These are phyloP conservation scores for Porodaedalea pini DNA, from an alignment of 1,284 basidiomycete species.

Conservation along the genomic window DNA sequence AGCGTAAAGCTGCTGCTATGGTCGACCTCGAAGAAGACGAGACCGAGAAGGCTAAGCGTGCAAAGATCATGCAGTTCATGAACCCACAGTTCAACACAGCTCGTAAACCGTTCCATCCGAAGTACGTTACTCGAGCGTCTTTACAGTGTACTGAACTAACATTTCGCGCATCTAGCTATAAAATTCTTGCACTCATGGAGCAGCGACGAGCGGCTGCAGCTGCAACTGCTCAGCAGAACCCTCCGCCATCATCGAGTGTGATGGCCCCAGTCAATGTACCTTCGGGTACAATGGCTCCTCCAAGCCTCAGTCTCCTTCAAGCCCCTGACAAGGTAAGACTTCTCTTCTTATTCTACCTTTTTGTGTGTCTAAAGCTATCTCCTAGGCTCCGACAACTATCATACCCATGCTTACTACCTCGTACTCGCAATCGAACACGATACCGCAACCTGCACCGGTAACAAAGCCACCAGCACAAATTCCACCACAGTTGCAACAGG, in stretches of 20 bases:
- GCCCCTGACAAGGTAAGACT: neutral
- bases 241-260: neutral
- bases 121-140: constrained; percentile 33
- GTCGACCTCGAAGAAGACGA: constrained; percentile 68
- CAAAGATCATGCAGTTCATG: constrained; percentile 76
- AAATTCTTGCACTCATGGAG: constrained; percentile 16
- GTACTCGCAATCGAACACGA: neutral
- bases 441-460: constrained; percentile 11
- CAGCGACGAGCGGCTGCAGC: constrained; percentile 2
- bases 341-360: neutral
- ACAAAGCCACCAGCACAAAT: constrained; percentile 4
- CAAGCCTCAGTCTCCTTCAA: neutral
- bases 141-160: constrained; percentile 14
- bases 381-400: neutral
- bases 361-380: neutral
- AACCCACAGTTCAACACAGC: constrained; percentile 45
- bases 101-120: constrained; percentile 41
- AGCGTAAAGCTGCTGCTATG: constrained; percentile 66
- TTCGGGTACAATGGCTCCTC: constrained; percentile 1
- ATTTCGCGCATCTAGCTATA: constrained; percentile 5
- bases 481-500: constrained; percentile 17
- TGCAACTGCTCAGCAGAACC: neutral
- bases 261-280: neutral
- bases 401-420: neutral
- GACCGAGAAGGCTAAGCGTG: constrained; percentile 60